phyloP scores from a whole-genome alignment of 1,284 basidiomycete species.

The Ustilago curta region DNA sequence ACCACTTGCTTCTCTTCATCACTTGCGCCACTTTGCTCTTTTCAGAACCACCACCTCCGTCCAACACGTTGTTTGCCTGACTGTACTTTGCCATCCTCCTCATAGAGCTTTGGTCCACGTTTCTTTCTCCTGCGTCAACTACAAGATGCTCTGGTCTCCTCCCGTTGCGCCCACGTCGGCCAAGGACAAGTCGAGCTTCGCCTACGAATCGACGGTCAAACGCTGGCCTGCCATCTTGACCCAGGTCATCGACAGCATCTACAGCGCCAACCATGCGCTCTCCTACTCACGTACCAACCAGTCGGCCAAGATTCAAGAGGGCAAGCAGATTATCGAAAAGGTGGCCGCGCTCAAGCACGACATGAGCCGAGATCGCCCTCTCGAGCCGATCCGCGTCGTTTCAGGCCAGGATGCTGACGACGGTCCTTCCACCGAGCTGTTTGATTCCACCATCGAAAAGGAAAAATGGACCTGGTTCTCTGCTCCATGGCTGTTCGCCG shows the following conservation, averaged over 20 bases:
- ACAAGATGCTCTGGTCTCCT: conserved; percentile 50
- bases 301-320: conserved; percentile 74
- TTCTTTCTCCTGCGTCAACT: too few species aligned
- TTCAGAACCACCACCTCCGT: not conserved
- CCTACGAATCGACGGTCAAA: conserved; percentile 75
- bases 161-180: conserved; percentile 45
- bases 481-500: conserved; percentile 88
- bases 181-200: conserved; percentile 70
- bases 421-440: conserved; percentile 73
- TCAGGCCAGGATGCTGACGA: conserved; percentile 73
- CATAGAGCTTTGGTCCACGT: not conserved
- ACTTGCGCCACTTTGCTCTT: not conserved
- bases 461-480: conserved; percentile 84
- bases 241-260: conserved; percentile 79
- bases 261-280: conserved; percentile 71
- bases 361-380: conserved; percentile 82
- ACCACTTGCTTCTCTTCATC: conserved; percentile 6
- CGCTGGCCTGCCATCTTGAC: conserved; percentile 93
- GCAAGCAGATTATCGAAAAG: conserved; percentile 81
- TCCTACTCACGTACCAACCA: conserved; percentile 71
- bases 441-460: conserved; percentile 50
- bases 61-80: not conserved
- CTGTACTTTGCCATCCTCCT: not conserved
- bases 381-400: conserved; percentile 72
- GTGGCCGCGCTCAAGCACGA: conserved; percentile 87